phyloP scores from a whole-genome alignment of 1,284 basidiomycete genomes.

The Heterobasidion occidentale region DNA sequence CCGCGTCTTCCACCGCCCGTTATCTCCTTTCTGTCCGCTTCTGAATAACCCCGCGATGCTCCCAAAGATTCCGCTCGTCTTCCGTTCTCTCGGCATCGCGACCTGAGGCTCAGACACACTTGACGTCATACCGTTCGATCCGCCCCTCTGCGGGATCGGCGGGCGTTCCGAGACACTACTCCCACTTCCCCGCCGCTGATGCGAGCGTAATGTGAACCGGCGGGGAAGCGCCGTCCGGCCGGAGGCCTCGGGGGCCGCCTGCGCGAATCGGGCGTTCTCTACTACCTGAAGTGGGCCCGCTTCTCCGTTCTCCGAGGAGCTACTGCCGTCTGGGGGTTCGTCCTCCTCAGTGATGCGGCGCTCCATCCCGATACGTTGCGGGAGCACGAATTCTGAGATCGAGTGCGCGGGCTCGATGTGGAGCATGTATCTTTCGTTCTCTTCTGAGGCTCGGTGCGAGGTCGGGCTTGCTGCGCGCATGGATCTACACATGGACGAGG shows the following conservation, averaged over 20 bases:
- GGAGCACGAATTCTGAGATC: slow-evolving; percentile 36
- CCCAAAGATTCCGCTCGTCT: slow-evolving; percentile 28
- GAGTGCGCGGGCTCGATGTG: slow-evolving; percentile 51
- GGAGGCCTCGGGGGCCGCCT: background rate
- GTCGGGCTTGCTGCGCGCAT: slow-evolving; percentile 6
- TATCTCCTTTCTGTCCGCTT: slow-evolving; percentile 5
- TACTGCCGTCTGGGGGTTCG: slow-evolving; percentile 14
- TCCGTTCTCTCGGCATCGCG: slow-evolving; percentile 3
- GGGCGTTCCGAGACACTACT: slow-evolving; percentile 6
- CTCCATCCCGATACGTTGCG: slow-evolving; percentile 11
- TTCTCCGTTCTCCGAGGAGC: slow-evolving; percentile 13
- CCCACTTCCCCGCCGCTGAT: slow-evolving; percentile 3
- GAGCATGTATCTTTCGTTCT: slow-evolving; percentile 10
- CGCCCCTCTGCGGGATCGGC: background rate
- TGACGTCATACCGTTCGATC: background rate
- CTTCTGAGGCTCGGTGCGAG: background rate
- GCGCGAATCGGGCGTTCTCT: slow-evolving; percentile 50
- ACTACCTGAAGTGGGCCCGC: slow-evolving; percentile 34
- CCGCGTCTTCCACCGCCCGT: slow-evolving; percentile 24
- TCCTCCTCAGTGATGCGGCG: slow-evolving; percentile 37
- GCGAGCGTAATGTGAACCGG: slow-evolving; percentile 1
- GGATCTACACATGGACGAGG: background rate
- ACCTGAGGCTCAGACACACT: background rate
- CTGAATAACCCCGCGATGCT: slow-evolving; percentile 32
- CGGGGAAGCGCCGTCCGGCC: background rate